Evolutionary conservation across 805 yeast species (phyloP), one percentile per base, ranked within the genome.

Genomic region (Clavispora santaluciae): DNA sequence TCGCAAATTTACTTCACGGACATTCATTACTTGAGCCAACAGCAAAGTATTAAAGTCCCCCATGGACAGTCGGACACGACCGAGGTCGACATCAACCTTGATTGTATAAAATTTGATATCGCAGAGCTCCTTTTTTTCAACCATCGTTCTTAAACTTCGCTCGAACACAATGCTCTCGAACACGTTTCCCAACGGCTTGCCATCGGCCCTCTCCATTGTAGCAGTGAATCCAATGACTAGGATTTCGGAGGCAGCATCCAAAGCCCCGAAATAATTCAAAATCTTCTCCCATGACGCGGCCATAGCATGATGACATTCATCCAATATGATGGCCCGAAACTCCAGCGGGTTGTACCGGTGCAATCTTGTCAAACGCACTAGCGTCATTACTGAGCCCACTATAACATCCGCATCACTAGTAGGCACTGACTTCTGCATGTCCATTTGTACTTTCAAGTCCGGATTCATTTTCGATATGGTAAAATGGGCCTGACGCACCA

Each of bases 231-330:
- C 97, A 12, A 87, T 67, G 0, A 87, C 76, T 1, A 79, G 75
- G 2, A 82, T 68, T 0, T 63, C 61, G 42, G 78, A 64, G 0
- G 65, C 57, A 0, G 63, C 49, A 1, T 55, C 52, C 29, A 59
- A 51, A 6, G 82, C 81, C 0, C 67, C 66, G 51, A 90, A 87
- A 53, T 86, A 70, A 3, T 67, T 57, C 39, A 87, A 57, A 1
- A 89, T 70, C 22, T 71, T 68, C 13, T 62, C 34, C 66, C 90
- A 91, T 1, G 89, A 71, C 12, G 59, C 55, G 0, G 96, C 88
- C 1, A 86, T 84, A 0, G 95, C 82, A 60, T 90, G 97, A 56
- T 90, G 98, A 30, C 96, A 95, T 58, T 90, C 98, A 61, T 90
- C 98, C 2, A 90, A 69, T 16, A 90, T 79, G 13, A 91, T 75